Evolutionary conservation across 768 basidiomycete genomes (phyloP), one percentile per base, ranked within the genome.

Genomic region (Xerocomellus intermedius): DNA sequence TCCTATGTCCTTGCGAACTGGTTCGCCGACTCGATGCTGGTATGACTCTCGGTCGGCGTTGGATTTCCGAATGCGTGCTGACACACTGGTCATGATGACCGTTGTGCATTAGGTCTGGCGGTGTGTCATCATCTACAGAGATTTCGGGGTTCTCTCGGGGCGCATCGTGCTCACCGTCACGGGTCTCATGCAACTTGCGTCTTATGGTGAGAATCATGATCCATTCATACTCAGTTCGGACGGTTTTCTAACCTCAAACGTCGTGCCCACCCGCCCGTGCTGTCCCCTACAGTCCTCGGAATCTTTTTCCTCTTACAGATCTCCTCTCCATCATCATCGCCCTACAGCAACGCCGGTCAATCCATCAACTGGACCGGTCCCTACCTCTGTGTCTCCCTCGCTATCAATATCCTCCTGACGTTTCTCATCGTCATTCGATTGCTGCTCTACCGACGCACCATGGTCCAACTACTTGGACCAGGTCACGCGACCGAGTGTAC

Each of bases 1-100:
- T 55, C 63, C 19, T 73, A 61, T 39, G 56, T 73, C 16, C 55
- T 73, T 30, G 58, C 60, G 8, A 68, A 71, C 30, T 69, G 68
- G 68, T 53, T 71, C 22, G 39, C 63, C 5, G 61, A 69, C 44
- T 58, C 63, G 10, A 46, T 69, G 30, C 50, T 69, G 58, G 68
- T 71, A 47, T 38, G 56, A 3, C 8, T 21, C 26, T 43, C 5
- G 0, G 12, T 48, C 12, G 2, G 38, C 32, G 0, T 13, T 22
- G 32, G 17, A n/a, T 30, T 24, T 30, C 21, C 32, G 21, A 16
- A 48, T 24, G 39, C 10, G 14, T 28, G 32, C 42, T 48, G 21
- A 54, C 16, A 13, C 14, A 19, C 13, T 38, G 19, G 32, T 47
- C 10, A 2, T 22, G 4, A 51, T 14, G 16, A 14, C 16, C 24